These are phyloP conservation scores for Colletotrichum liaoningense DNA, from an alignment of 2,329 filamentous ascomycete genomes.

Conservation along the genomic window DNA sequence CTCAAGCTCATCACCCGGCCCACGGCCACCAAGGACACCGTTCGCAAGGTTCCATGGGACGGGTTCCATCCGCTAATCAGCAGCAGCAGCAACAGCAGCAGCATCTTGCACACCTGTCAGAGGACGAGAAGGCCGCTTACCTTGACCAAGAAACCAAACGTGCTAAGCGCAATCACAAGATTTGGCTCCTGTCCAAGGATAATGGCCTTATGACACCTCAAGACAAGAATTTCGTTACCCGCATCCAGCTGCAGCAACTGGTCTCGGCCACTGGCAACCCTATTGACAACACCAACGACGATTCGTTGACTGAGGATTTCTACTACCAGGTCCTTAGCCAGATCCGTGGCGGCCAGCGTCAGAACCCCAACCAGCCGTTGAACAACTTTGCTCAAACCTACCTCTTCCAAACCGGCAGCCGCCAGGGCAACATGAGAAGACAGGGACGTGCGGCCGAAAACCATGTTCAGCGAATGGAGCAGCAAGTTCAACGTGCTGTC, in stretches of 20 bases:
- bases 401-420: conserved; percentile 91
- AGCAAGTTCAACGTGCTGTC: conserved; percentile 96
- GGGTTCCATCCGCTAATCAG: conserved; percentile 72
- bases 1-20: conserved; percentile 40
- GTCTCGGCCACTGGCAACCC: conserved; percentile 92
- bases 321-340: conserved; percentile 98
- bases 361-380: conserved; percentile 91
- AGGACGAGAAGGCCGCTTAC: conserved; percentile 86
- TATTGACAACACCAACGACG: conserved; percentile 82
- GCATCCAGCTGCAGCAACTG: conserved; percentile 96
- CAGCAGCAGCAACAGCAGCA: conserved; percentile 80
- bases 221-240: conserved; percentile 99
- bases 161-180: conserved; percentile 98
- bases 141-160: conserved; percentile 92
- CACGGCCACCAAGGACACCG: conserved; percentile 53
- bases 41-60: conserved; percentile 70
- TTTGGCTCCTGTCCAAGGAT: conserved; percentile 90
- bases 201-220: conserved; percentile 99
- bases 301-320: conserved; percentile 90
- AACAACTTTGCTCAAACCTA: conserved; percentile 99
- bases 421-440: conserved; percentile 79
- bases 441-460: conserved; percentile 90
- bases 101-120: conserved; percentile 75
- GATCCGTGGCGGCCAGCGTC: conserved; percentile 88
- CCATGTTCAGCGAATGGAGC: conserved; percentile 98